phyloP scores from a whole-genome alignment of 768 basidiomycete genomes.

The Suillus weaverae region DNA sequence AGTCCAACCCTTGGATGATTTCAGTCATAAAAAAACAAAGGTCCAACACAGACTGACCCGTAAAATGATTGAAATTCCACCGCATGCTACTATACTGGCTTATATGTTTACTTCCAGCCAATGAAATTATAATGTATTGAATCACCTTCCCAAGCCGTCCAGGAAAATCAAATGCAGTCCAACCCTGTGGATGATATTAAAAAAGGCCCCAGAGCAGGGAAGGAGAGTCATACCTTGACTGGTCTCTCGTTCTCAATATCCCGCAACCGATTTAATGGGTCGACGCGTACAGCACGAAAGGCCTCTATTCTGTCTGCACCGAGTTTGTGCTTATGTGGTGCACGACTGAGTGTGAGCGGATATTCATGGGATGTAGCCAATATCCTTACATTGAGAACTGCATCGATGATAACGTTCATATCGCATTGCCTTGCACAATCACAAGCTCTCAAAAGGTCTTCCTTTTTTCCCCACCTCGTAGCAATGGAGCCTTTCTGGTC shows the following conservation, averaged over 20 bases:
- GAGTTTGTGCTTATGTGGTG: slow-evolving; percentile 63
- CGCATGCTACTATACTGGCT: slow-evolving; percentile 65
- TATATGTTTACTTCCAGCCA: background rate
- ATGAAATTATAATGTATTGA: slow-evolving; percentile 16
- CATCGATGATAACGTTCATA: slow-evolving; percentile 80
- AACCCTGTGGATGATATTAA: slow-evolving; percentile 48
- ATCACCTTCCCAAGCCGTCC: slow-evolving; percentile 70
- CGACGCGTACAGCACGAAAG: slow-evolving; percentile 70
- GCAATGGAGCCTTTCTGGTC: slow-evolving; percentile 65
- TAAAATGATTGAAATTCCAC: slow-evolving; percentile 81
- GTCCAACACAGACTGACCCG: slow-evolving; percentile 45
- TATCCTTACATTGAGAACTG: slow-evolving; percentile 76
- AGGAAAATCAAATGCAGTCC: slow-evolving; percentile 87
- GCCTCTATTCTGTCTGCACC: slow-evolving; percentile 78
- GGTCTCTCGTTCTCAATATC: slow-evolving; percentile 56
- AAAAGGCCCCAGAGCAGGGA: background rate
- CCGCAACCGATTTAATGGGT: slow-evolving; percentile 64
- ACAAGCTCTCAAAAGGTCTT: slow-evolving; percentile 73
- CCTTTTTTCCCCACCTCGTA: slow-evolving; percentile 88
- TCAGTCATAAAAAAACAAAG: background rate
- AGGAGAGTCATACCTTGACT: slow-evolving; percentile 55
- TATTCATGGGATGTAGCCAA: background rate
- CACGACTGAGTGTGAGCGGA: slow-evolving; percentile 11
- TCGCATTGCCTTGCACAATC: slow-evolving; percentile 63
- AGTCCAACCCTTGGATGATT: slow-evolving; percentile 66